A percentile compares a stretch with the other conserved stretches of the same genome.
Evolutionary conservation across 208 protist genomes (phyloP).

Genomic region (Trypanosoma platydactyli): DNA sequence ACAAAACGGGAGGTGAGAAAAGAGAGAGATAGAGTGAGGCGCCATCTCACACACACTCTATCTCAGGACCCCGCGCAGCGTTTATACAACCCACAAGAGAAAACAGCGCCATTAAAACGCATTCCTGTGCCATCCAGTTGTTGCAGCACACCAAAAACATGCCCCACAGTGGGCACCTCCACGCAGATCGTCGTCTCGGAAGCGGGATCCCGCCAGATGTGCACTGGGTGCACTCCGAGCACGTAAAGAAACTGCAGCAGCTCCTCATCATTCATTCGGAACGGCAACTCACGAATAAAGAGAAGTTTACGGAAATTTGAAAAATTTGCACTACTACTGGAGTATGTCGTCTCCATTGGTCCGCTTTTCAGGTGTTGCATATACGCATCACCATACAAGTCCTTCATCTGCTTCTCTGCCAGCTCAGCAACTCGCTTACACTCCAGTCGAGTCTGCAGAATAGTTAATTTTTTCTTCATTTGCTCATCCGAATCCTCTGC

Average conservation of each 20-base stretch:
- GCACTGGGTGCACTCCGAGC: conserved; percentile 19
- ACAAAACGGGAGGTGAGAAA: background rate
- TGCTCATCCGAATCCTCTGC: conserved; percentile 7
- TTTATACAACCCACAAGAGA: conserved; percentile 12
- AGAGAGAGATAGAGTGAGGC: too few relatives aligned
- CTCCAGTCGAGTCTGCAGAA: conserved; percentile 18
- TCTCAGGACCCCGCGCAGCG: background rate
- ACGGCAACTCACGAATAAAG: conserved; percentile 21
- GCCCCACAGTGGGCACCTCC: conserved; percentile 12
- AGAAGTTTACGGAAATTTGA: conserved; percentile 16
- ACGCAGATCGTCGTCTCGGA: conserved; percentile 25
- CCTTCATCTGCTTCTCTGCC: conserved; percentile 19
- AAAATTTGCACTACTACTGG: conserved; percentile 16
- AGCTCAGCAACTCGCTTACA: conserved; percentile 15
- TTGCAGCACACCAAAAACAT: conserved; percentile 23
- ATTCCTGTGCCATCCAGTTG: conserved; percentile 24
- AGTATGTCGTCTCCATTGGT: conserved; percentile 13
- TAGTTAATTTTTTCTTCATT: conserved; percentile 11
- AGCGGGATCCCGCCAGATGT: conserved; percentile 30
- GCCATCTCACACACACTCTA: background rate
- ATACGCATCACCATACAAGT: conserved; percentile 22
- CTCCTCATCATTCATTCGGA: conserved; percentile 19
- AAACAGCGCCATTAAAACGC: conserved; percentile 19
- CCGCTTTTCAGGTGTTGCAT: conserved; percentile 7
- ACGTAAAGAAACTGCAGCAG: conserved; percentile 19